These are phyloP conservation scores for Aspergillus eucalypticola DNA, from an alignment of 2,329 filamentous ascomycete genomes.

Conservation along the genomic window DNA sequence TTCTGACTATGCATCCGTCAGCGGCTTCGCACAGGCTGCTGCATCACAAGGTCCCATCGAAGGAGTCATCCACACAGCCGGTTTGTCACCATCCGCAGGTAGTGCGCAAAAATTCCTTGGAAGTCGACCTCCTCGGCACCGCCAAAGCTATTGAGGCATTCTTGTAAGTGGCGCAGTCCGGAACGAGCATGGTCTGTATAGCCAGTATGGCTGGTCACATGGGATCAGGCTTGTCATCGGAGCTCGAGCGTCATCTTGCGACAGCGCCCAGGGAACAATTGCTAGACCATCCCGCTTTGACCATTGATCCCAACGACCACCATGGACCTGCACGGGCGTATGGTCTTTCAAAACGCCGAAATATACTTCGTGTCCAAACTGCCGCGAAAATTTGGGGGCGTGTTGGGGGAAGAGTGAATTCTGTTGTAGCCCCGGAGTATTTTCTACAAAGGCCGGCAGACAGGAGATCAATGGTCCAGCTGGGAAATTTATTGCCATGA, in stretches of 20 bases:
- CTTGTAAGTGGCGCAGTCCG: not conserved
- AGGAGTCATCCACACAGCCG: slow-evolving; percentile 8
- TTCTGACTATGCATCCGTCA: slow-evolving; percentile 1
- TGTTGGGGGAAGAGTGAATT: slow-evolving; percentile 8
- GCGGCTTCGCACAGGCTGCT: slow-evolving; percentile 1
- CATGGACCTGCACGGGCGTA: not conserved
- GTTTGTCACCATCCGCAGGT: slow-evolving; percentile 4
- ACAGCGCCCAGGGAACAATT: not conserved
- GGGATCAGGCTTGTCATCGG: not conserved
- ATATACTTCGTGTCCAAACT: slow-evolving; percentile 13
- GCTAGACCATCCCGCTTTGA: not conserved
- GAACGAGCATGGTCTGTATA: slow-evolving; percentile 2
- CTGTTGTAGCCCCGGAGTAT: slow-evolving; percentile 13
- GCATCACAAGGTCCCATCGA: slow-evolving; percentile 1
- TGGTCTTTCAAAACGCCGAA: slow-evolving; percentile 7
- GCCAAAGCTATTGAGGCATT: slow-evolving; percentile 11
- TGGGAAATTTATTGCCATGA: not conserved
- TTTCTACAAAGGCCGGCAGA: not conserved
- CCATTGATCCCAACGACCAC: not conserved
- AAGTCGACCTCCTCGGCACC: slow-evolving; percentile 11
- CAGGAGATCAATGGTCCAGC: not conserved
- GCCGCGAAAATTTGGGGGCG: slow-evolving; percentile 5
- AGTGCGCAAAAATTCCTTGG: not conserved
- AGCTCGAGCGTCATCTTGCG: slow-evolving; percentile 11
- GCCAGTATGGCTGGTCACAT: slow-evolving; percentile 10